phyloP scores from a whole-genome alignment of 2,329 filamentous ascomycete genomes.

The Trichoderma semiorbis region DNA sequence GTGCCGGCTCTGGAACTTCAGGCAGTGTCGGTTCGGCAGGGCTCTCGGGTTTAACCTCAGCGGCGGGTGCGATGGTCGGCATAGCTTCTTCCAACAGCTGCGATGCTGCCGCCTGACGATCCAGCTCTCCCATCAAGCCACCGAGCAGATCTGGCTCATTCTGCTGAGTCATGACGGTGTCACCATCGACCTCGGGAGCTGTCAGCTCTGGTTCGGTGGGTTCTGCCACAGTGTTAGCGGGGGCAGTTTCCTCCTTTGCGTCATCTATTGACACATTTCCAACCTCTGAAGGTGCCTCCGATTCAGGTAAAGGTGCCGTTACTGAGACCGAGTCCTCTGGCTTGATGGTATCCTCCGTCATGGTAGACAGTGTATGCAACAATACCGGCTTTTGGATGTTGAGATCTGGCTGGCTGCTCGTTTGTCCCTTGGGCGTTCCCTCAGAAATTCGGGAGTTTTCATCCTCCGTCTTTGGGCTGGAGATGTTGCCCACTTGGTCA shows the following conservation, averaged over 20 bases:
- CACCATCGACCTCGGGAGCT: background rate
- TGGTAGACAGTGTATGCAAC: slow-evolving; percentile 31
- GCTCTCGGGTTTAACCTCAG: slow-evolving; percentile 13
- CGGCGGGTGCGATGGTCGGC: background rate
- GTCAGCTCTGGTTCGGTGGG: slow-evolving; percentile 20
- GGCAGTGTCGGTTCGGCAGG: background rate
- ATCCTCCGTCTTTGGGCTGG: slow-evolving; percentile 32
- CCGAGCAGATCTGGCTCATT: slow-evolving; percentile 42
- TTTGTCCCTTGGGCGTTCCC: slow-evolving; percentile 27
- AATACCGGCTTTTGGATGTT: slow-evolving; percentile 26
- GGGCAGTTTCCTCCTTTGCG: slow-evolving; percentile 17
- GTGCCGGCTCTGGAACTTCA: background rate
- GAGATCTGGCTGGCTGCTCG: slow-evolving; percentile 24
- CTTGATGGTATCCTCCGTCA: slow-evolving; percentile 38
- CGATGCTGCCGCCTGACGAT: slow-evolving; percentile 33
- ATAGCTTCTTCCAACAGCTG: background rate
- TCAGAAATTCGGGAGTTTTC: slow-evolving; percentile 25
- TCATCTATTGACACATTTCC: slow-evolving; percentile 26
- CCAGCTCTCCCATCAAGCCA: slow-evolving; percentile 44
- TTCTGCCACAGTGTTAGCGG: slow-evolving; percentile 14
- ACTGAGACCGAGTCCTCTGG: slow-evolving; percentile 39
- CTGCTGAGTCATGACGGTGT: background rate
- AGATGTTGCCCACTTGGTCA: slow-evolving; percentile 41
- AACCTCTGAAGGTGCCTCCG: slow-evolving; percentile 28
- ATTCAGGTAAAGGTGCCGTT: slow-evolving; percentile 29